phyloP scores from a whole-genome alignment of 305 asterid genomes.

The Fraxinus ornus region DNA sequence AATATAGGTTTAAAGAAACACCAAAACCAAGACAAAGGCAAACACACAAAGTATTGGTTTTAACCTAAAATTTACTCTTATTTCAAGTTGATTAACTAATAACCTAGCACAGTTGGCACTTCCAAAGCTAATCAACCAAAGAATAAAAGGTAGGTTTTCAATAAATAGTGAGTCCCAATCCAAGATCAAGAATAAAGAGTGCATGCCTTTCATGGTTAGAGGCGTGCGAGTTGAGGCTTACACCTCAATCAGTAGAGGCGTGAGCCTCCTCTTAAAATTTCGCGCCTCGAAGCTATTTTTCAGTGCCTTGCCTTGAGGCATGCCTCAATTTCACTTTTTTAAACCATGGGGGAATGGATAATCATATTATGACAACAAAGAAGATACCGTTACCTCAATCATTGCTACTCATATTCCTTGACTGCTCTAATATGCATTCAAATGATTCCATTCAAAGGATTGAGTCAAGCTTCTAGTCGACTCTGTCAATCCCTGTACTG shows the following conservation, averaged over 20 bases:
- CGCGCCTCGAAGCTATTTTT: not conserved
- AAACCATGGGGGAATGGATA: not conserved
- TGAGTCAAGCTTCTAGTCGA: not conserved
- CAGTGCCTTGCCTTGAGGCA: not conserved
- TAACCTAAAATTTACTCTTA: not conserved
- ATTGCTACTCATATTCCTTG: not conserved
- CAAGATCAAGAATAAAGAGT: not conserved
- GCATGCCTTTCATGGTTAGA: not conserved
- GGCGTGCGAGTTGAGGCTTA: not conserved
- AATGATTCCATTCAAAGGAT: not conserved
- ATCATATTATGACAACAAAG: not conserved
- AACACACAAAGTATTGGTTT: not conserved
- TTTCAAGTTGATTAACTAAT: not conserved
- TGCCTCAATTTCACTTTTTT: not conserved
- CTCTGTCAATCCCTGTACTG: not conserved
- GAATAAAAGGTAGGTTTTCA: not conserved
- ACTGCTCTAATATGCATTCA: not conserved
- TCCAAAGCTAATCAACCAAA: not conserved
- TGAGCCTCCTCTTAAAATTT: not conserved
- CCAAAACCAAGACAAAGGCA: not conserved
- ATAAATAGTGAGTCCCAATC: not conserved
- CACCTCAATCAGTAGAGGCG: not conserved
- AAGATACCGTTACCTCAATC: not conserved
- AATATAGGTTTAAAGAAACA: not conserved
- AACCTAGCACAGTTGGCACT: not conserved